A percentile compares a stretch with the other conserved stretches of the same genome.
Evolutionary conservation across 2,329 filamentous ascomycete genomes (phyloP).

Genomic region (Aspergillus sp.): DNA sequence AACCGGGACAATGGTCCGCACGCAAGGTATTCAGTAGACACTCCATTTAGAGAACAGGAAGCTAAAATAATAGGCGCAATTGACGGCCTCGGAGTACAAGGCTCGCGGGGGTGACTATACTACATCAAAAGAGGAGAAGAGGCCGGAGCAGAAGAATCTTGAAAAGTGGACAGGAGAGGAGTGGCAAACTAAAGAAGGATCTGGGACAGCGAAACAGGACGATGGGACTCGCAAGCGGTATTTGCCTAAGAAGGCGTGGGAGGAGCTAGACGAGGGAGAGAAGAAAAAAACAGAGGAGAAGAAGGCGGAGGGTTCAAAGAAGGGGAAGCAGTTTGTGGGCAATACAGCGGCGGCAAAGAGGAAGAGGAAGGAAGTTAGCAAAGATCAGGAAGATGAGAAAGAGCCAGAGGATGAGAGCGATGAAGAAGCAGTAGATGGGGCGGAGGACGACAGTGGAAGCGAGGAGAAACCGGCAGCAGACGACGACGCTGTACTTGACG

Average conservation of each 20-base stretch:
- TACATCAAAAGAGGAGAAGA: constrained; percentile 44
- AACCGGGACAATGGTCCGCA: constrained; percentile 51
- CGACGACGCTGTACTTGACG: not conserved
- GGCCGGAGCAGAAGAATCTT: constrained; percentile 46
- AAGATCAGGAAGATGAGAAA: constrained; percentile 14
- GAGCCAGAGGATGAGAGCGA: not conserved
- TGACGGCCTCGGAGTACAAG: constrained; percentile 50
- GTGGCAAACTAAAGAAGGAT: constrained; percentile 52
- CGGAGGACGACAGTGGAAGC: not conserved
- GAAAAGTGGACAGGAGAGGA: constrained; percentile 50
- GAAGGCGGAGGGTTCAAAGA: constrained; percentile 29
- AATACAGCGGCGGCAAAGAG: constrained; percentile 46
- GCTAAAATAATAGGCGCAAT: constrained; percentile 37
- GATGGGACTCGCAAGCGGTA: constrained; percentile 48
- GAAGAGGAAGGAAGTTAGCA: constrained; percentile 38
- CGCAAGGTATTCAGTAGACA: constrained; percentile 37
- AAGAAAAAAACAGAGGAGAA: constrained; percentile 50
- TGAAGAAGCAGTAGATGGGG: not conserved
- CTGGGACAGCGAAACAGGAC: constrained; percentile 43
- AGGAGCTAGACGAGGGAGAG: constrained; percentile 47
- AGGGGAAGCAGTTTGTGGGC: constrained; percentile 46
- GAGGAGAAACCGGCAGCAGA: not conserved
- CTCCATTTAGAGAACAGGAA: not conserved
- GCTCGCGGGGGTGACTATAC: constrained; percentile 49
- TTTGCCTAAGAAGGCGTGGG: constrained; percentile 50